Conservation (phyloP, 2,329 filamentous ascomycete genomes). For the Monosporascus cannonballus region DNA sequence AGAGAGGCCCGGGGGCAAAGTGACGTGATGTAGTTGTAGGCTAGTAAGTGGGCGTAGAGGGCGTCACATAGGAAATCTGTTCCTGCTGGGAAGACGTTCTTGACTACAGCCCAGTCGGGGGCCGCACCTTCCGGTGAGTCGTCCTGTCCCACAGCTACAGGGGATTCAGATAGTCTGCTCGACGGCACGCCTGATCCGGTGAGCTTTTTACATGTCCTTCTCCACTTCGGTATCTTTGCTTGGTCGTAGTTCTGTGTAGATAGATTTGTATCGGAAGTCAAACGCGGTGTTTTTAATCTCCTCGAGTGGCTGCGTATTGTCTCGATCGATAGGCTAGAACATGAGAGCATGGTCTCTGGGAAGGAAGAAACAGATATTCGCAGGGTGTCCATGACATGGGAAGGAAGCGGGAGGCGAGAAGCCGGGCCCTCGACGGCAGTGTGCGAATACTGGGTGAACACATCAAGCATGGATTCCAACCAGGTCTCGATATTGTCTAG, state of each 20-base stretch:
- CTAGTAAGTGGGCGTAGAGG: constrained; percentile 52
- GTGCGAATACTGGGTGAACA: constrained; percentile 16
- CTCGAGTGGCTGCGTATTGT: constrained; percentile 51
- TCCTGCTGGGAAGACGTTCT: constrained; percentile 45
- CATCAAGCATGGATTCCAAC: constrained; percentile 19
- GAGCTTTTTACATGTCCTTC: constrained; percentile 16
- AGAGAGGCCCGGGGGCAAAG: constrained; percentile 25
- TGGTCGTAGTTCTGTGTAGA: constrained; percentile 9
- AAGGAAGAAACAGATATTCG: constrained; percentile 50
- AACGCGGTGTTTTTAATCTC: constrained; percentile 33
- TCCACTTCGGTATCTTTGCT: constrained; percentile 19
- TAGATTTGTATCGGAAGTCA: constrained; percentile 12
- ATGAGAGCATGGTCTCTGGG: constrained; percentile 52
- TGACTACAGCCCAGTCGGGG: constrained; percentile 38
- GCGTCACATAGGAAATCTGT: constrained; percentile 52
- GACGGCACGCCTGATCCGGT: too few relatives aligned
- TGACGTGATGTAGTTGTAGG: constrained; percentile 49
- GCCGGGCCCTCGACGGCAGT: constrained; percentile 17
- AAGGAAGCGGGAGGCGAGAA: constrained; percentile 42
- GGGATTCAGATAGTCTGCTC: too few relatives aligned
- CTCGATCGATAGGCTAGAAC: constrained; percentile 49
- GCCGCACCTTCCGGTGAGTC: background rate
- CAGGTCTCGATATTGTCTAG: constrained; percentile 19
- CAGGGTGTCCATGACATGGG: constrained; percentile 48
- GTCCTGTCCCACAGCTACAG: background rate